Base-by-base conservation (phyloP, 805 yeast species). In the Wickerhamomyces subpelliculosus region DNA sequence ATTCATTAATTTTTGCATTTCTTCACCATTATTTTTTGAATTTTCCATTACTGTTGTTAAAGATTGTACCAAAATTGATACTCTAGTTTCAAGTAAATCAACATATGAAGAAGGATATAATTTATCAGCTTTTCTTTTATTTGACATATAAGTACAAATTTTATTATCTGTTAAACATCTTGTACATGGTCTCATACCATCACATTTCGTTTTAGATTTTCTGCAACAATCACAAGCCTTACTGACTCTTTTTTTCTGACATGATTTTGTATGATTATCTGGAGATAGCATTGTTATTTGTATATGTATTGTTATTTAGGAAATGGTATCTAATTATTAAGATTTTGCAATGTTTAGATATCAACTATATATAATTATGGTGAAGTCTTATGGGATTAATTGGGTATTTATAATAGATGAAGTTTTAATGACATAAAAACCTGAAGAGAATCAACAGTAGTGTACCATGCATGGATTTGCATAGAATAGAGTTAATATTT, bases 151-250 rank as follows among this genome's bases (percentile, higher is more conserved):
- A 0, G 75, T 74, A 52, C 81, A 75, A 23, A 75, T 64, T 52
- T 73, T 75, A 48, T 75, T 74, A 45, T 75, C 78, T 36, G 65
- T 64, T 12, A 70, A 54, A 47, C 81, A 75, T 30, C 75, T 58
- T 23, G 67, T 60, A 45, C 81, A 69, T 3, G 73, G 73, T 41
- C 65, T 63, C 39, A 57, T 57, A 12, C 75, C 75, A 39, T 69
- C 73, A 43, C 74, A 69, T 46, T 67, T 64, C 13, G 68, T 63
- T 43, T 65, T 65, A 38, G 64, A 61, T 46, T 65, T 62, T 35
- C 72, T 64, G 50, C 74, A 69, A 41, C 65, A 58, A 46, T 69
- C 73, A 40, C 74, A 69, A 5, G 74, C 74, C 48, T 69, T 64
- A 29, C 58, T 54, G 10, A 60, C 64, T 34, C 65, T 46, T 39